Percentiles rank a stretch among this genome's conserved stretches.
phyloP scores from a whole-genome alignment of 78 protist genomes.

The Trichosphaerium sp. region DNA sequence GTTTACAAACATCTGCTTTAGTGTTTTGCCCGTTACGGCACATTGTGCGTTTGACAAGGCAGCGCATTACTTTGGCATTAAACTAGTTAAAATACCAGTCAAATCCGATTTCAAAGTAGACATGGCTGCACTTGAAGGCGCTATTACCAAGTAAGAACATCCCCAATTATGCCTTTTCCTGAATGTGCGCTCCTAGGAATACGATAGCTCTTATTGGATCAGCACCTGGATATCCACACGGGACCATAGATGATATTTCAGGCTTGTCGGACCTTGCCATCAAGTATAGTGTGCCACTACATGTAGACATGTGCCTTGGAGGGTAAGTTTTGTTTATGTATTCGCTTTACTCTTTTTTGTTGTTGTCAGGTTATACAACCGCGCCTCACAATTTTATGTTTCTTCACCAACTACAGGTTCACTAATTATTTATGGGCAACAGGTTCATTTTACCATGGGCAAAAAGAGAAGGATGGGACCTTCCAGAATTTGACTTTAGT shows the following conservation, averaged over 20 bases:
- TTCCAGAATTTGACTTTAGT: constrained; percentile 26
- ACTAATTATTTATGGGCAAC: not conserved
- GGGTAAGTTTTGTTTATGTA: constrained; percentile 17
- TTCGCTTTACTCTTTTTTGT: not conserved
- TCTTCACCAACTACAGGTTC: not conserved
- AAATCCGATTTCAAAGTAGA: not conserved
- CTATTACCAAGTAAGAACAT: too few relatives aligned
- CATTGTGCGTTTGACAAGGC: constrained; percentile 65
- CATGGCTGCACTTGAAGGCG: not conserved
- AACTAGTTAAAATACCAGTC: not conserved
- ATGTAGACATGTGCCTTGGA: constrained; percentile 68
- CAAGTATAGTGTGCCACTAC: constrained; percentile 10
- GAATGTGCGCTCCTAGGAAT: too few relatives aligned
- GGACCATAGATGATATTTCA: constrained; percentile 26
- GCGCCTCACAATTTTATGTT: not conserved
- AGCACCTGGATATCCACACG: constrained; percentile 53
- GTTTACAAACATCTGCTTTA: too few relatives aligned
- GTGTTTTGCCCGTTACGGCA: constrained; percentile 12
- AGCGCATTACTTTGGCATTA: constrained; percentile 10
- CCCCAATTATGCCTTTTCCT: too few relatives aligned
- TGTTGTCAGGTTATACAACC: too few relatives aligned
- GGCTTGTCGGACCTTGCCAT: constrained; percentile 5
- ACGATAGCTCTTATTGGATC: constrained; percentile 40
- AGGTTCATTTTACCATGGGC: constrained; percentile 8
- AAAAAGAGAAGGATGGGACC: constrained; percentile 5